A percentile compares a stretch with the other conserved stretches of the same genome.
Conservation (phyloP, 208 protist genomes). For the Acanthamoeba royreba region DNA sequence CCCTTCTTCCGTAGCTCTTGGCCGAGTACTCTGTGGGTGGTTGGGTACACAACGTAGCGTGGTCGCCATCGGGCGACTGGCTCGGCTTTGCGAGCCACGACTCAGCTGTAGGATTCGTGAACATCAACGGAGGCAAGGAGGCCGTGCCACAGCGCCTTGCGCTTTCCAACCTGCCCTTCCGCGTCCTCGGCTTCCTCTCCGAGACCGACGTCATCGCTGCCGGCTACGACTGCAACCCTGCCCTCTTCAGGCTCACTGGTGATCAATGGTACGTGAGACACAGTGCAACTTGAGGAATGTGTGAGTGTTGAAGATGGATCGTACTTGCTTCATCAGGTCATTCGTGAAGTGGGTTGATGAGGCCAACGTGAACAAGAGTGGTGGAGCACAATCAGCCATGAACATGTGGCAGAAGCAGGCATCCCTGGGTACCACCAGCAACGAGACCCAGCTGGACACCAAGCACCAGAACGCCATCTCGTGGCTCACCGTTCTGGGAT, state of each 20-base stretch:
- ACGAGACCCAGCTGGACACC: conserved; percentile 58
- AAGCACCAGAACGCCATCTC: conserved; percentile 76
- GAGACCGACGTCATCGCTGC: conserved; percentile 68
- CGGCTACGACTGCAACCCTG: conserved; percentile 74
- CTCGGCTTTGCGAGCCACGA: conserved; percentile 79
- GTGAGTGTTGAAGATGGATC: conserved; percentile 1
- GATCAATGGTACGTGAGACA: conserved; percentile 42
- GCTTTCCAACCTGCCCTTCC: conserved; percentile 60
- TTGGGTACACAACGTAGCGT: conserved; percentile 83
- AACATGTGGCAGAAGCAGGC: conserved; percentile 76
- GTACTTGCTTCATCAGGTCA: not conserved
- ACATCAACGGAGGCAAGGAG: conserved; percentile 45
- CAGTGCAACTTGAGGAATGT: conserved; percentile 25
- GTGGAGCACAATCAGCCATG: conserved; percentile 47
- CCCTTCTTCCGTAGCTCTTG: conserved; percentile 53
- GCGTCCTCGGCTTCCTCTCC: conserved; percentile 59
- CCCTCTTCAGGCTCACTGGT: conserved; percentile 42
- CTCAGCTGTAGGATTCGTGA: conserved; percentile 65
- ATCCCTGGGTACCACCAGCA: conserved; percentile 43
- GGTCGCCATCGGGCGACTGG: conserved; percentile 76
- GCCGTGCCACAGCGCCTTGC: conserved; percentile 39
- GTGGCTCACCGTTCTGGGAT: conserved; percentile 24
- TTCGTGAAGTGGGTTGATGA: conserved; percentile 59
- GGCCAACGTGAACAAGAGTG: not conserved
- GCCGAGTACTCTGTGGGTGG: conserved; percentile 66